Conservation (phyloP, 768 basidiomycete species). For the Collybiopsis luxurians region DNA sequence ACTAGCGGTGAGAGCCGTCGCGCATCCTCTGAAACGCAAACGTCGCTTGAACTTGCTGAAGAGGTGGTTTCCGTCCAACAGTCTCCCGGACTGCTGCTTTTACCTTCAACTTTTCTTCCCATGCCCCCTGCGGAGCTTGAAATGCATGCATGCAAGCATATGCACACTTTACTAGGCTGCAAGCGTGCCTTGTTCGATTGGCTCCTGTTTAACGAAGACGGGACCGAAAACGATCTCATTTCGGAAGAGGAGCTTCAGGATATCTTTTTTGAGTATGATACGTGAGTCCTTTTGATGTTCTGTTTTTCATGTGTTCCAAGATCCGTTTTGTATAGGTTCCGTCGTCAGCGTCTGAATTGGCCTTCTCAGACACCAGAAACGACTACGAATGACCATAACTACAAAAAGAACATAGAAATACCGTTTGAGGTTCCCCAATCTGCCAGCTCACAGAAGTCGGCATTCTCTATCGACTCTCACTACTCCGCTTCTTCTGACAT, state of each 20-base stretch:
- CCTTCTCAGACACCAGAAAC: conserved; percentile 43
- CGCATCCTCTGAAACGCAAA: not conserved
- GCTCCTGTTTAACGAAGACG: conserved; percentile 35
- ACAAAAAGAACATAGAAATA: conserved; percentile 12
- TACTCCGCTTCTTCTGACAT: conserved; percentile 16
- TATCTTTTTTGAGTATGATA: conserved; percentile 55
- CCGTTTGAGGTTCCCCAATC: conserved; percentile 17
- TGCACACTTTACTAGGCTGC: conserved; percentile 63
- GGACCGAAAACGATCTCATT: conserved; percentile 31
- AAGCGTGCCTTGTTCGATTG: conserved; percentile 55
- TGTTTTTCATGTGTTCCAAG: conserved; percentile 10
- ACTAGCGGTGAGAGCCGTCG: not conserved
- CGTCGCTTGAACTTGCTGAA: not conserved
- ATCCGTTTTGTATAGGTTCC: conserved; percentile 48
- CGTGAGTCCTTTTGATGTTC: conserved; percentile 33
- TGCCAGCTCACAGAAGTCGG: conserved; percentile 3
- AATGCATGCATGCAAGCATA: conserved; percentile 70
- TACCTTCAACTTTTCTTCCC: conserved; percentile 58
- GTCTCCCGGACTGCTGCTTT: conserved; percentile 62
- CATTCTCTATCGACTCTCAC: conserved; percentile 7
- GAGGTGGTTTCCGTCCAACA: conserved; percentile 32
- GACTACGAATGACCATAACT: conserved; percentile 16
- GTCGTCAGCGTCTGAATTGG: conserved; percentile 68
- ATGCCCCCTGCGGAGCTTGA: conserved; percentile 60
- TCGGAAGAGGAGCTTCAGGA: conserved; percentile 37